Evolutionary conservation across 805 yeast genomes (phyloP).

Genomic region (Wickerhamiella galacta): DNA sequence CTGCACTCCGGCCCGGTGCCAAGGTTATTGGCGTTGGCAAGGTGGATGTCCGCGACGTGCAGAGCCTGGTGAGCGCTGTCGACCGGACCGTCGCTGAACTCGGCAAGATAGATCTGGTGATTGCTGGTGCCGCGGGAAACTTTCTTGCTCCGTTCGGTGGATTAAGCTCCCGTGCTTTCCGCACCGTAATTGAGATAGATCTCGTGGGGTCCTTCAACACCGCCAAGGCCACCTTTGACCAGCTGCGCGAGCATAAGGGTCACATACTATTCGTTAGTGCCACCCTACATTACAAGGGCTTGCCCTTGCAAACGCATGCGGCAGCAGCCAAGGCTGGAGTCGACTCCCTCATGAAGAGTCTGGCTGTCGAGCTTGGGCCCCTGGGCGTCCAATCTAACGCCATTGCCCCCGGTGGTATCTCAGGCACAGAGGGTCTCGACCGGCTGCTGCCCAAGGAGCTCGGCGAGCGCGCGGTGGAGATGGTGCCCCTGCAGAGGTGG

Average conservation of each 20-base stretch:
- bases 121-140: constrained; percentile 95
- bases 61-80: constrained; percentile 46
- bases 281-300: constrained; percentile 77
- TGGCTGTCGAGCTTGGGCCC: constrained; percentile 88
- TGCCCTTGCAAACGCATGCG: constrained; percentile 78
- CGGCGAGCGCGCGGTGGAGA: constrained; percentile 27
- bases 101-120: constrained; percentile 72
- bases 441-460: constrained; percentile 35
- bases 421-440: constrained; percentile 69
- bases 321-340: constrained; percentile 94
- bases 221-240: constrained; percentile 59
- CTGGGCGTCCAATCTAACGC: constrained; percentile 69
- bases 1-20: constrained; percentile 37
- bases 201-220: constrained; percentile 80
- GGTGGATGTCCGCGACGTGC: constrained; percentile 62
- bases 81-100: constrained; percentile 44
- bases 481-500: constrained; percentile 33
- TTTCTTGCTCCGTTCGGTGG: constrained; percentile 66
- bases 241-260: constrained; percentile 53
- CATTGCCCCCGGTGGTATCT: constrained; percentile 86
- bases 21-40: constrained; percentile 55
- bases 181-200: constrained; percentile 74
- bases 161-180: constrained; percentile 72
- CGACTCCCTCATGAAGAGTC: constrained; percentile 67
- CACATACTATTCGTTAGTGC: constrained; percentile 66